Conservation (phyloP, 148 eudicot species). For the Pharnaceum exiguum region DNA sequence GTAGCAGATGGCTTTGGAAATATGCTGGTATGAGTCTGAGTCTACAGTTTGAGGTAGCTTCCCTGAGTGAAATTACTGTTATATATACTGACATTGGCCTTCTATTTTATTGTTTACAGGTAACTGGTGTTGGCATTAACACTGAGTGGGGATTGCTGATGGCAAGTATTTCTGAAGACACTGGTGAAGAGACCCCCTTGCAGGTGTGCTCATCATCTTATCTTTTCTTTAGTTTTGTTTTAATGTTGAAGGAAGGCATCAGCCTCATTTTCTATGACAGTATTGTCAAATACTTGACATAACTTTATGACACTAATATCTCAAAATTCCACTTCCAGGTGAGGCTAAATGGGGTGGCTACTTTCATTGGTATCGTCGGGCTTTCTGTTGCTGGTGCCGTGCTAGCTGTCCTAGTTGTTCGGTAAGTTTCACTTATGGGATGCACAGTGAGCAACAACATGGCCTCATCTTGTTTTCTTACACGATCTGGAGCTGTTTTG, state of each 20-base stretch:
- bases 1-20: conserved; percentile 92
- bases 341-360: conserved; percentile 88
- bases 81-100: neutral
- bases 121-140: conserved; percentile 93
- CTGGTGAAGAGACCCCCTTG: conserved; percentile 95
- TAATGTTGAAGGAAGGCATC: neutral
- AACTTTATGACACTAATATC: neutral
- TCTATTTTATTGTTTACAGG: conserved; percentile 33
- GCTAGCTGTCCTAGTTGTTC: conserved; percentile 48
- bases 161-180: conserved; percentile 95
- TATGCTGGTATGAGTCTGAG: conserved; percentile 61
- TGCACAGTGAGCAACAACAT: neutral
- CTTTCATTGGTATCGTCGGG: conserved; percentile 87
- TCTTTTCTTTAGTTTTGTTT: neutral
- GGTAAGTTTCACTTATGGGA: conserved; percentile 35
- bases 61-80: neutral
- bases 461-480: neutral
- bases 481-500: conserved; percentile 3
- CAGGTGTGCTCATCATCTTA: conserved; percentile 43
- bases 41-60: too few species aligned
- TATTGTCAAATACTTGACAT: neutral
- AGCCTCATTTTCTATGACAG: neutral
- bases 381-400: conserved; percentile 75
- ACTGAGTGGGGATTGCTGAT: conserved; percentile 96
- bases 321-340: conserved; percentile 41